phyloP scores from a whole-genome alignment of 164 flowering plant species.

The Berberis thunbergii region DNA sequence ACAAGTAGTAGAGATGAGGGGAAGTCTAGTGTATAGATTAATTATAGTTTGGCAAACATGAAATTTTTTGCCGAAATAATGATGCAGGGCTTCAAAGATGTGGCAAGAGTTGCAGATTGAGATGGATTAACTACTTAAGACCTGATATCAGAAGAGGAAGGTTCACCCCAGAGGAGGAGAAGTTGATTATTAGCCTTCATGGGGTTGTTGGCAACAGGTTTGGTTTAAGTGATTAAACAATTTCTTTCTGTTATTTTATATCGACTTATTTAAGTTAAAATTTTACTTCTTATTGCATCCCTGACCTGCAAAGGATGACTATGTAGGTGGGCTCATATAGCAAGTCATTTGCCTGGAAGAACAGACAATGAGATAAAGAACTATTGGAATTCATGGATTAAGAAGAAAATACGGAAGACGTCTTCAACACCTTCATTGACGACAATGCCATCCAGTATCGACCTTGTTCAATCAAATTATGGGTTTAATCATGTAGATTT shows the following conservation, averaged over 20 bases:
- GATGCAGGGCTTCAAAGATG: conserved; percentile 81
- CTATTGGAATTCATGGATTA: conserved; percentile 97
- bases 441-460: conserved; percentile 7
- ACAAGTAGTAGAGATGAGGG: no score
- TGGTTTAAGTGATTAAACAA: background rate
- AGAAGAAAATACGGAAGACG: conserved; percentile 75
- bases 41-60: no score
- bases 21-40: no score
- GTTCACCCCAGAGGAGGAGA: conserved; percentile 82
- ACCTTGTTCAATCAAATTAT: conserved; percentile 22
- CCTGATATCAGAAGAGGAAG: conserved; percentile 92
- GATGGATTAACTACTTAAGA: conserved; percentile 91
- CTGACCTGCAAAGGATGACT: background rate
- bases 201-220: conserved; percentile 87
- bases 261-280: background rate
- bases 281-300: no score
- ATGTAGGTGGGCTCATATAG: conserved; percentile 94
- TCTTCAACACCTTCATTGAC: conserved; percentile 13
- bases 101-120: conserved; percentile 83
- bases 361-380: conserved; percentile 95
- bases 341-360: conserved; percentile 92
- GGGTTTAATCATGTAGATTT: conserved; percentile 22
- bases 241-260: background rate
- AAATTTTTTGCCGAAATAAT: no score
- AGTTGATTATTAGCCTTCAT: conserved; percentile 79